phyloP scores from a whole-genome alignment of 495 filamentous ascomycete species.

The Hyaloscypha hepaticicola region DNA sequence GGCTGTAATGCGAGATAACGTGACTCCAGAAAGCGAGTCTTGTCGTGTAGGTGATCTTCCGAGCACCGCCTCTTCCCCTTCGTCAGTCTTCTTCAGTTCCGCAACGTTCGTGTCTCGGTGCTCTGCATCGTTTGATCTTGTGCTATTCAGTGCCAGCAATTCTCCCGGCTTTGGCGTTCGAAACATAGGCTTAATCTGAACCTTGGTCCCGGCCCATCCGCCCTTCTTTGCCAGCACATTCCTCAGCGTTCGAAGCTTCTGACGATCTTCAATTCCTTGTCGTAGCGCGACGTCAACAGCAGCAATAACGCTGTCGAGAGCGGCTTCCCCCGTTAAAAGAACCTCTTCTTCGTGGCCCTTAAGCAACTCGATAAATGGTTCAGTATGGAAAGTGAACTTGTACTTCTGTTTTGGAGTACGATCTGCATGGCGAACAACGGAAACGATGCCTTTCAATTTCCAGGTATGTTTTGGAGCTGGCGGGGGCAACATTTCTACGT shows the following conservation, averaged over 20 bases:
- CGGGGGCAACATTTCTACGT: constrained; percentile 54
- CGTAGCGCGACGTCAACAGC: constrained; percentile 78
- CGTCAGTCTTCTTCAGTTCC: constrained; percentile 4
- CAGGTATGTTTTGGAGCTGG: constrained; percentile 93
- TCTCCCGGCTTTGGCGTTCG: constrained; percentile 68
- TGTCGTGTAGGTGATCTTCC: constrained; percentile 55
- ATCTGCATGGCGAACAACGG: constrained; percentile 93
- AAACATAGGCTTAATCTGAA: constrained; percentile 99
- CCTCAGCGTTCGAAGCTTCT: constrained; percentile 79
- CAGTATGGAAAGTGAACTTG: constrained; percentile 97
- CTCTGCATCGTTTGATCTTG: background rate
- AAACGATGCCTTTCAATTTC: constrained; percentile 98
- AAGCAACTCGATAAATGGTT: constrained; percentile 90
- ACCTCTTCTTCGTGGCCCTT: constrained; percentile 97
- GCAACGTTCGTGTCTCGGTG: background rate
- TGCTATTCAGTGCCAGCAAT: constrained; percentile 19
- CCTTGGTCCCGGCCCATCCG: constrained; percentile 91
- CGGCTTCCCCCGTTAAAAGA: constrained; percentile 85
- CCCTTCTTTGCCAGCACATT: constrained; percentile 90
- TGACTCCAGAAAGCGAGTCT: constrained; percentile 82
- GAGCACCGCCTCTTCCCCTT: background rate
- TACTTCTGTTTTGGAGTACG: constrained; percentile 98
- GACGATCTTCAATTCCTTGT: constrained; percentile 76
- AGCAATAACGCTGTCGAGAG: constrained; percentile 81
- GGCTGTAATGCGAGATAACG: constrained; percentile 84